A percentile compares a stretch with the other conserved stretches of the same genome.
Evolutionary conservation across 805 yeast genomes (phyloP).

Genomic region (Helenozyma baotianmanensis): DNA sequence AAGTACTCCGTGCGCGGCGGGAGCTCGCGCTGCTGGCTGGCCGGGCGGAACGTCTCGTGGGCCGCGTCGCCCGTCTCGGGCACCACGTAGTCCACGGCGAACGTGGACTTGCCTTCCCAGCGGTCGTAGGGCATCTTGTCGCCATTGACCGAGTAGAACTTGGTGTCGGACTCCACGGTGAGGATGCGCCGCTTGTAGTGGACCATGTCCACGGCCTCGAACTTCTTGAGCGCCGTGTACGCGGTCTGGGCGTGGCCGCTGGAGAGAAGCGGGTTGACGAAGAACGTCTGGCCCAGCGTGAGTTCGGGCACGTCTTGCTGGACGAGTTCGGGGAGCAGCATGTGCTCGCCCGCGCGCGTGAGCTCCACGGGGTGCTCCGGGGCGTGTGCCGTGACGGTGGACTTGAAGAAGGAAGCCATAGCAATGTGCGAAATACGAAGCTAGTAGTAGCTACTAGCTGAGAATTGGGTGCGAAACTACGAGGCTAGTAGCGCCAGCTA

Average conservation of each 20-base stretch:
- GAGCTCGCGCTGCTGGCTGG: constrained; percentile 49
- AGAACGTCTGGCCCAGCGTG: constrained; percentile 28
- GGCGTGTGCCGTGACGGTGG: constrained; percentile 6
- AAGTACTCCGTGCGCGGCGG: constrained; percentile 69
- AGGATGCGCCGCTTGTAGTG: constrained; percentile 44
- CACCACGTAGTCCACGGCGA: constrained; percentile 48
- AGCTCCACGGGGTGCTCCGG: constrained; percentile 9
- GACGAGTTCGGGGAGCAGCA: constrained; percentile 26
- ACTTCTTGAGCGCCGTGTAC: constrained; percentile 42
- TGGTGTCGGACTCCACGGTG: constrained; percentile 21
- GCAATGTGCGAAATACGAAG: too few species aligned
- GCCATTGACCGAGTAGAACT: constrained; percentile 22
- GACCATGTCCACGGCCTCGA: constrained; percentile 37
- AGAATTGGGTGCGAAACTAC: too few species aligned
- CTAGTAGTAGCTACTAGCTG: too few species aligned
- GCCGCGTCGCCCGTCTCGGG: constrained; percentile 14
- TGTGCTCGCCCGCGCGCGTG: not conserved
- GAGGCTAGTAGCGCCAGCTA: too few species aligned
- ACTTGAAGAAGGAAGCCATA: constrained; percentile 12
- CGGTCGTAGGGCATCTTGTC: constrained; percentile 33
- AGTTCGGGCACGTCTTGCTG: constrained; percentile 37
- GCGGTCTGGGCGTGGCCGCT: constrained; percentile 50
- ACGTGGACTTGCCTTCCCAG: constrained; percentile 42
- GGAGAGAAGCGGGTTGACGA: constrained; percentile 42
- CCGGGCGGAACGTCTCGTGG: constrained; percentile 31